Base-by-base conservation (phyloP, 306 rosid genomes). In the Astragalus glycyphyllos region DNA sequence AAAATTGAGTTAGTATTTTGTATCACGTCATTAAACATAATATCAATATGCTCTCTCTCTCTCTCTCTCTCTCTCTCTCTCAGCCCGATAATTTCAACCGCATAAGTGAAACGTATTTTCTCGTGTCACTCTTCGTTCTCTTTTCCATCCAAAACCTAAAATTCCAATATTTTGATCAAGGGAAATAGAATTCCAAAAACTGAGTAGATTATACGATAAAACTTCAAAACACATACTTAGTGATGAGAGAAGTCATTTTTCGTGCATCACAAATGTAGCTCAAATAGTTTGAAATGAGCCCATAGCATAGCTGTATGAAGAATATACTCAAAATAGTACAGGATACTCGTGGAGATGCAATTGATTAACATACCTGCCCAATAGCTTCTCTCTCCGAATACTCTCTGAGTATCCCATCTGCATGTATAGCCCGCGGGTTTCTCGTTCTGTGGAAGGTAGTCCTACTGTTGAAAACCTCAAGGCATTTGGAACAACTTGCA, bases 401-500 rank as follows among this genome's bases (percentile, higher is more conserved):
- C 68, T 94, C 99, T 65, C 80, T 82, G 40, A 94, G 90, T 48
- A 94, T 63, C 60, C 91, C 86, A 82, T 94, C 82, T 8, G 95
- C 79, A 34, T 69, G 90, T 64, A 91, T 69, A 65, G 90, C 96
- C 69, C 99, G 87, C 5, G 99, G 99, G 57, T 87, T 91, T 83
- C 99, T 84, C 66, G 85, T 78, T 87, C 97, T 89, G 54, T 89
- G 83, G 78, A 79, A 76, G 54, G 79, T 38, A 77, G 86, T 81
- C 80, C 84, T 87, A 75, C 71, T 91, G 85, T 63, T 85, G 82
- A 94, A 88, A 79, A 79, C 84, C 83, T 94, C 96, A n/a, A 94
- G 82, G 89, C 97, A 94, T 81, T 78, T 91, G 70, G 99, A 83
- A 79, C 90, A 94, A 78, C 99, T 94, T 53, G 96, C 99, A 56